Evolutionary conservation across 345 rosid species (phyloP).

Genomic region (Excoecaria cochinchinensis): DNA sequence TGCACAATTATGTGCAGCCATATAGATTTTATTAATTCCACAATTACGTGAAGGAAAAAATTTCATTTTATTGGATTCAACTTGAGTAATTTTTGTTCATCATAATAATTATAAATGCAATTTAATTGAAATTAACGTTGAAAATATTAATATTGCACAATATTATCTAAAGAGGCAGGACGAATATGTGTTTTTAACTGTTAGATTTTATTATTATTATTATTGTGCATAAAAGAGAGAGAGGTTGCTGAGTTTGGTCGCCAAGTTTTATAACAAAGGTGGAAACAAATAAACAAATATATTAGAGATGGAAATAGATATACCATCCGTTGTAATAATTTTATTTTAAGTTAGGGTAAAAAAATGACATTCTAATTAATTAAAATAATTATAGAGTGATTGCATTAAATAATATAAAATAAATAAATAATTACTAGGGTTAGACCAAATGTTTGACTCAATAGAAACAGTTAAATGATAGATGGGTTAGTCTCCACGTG

Average conservation of each 20-base stretch:
- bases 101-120: no score
- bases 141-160: no score
- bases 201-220: no score
- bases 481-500: conserved; percentile 27
- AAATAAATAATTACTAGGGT: neutral
- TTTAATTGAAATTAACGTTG: no score
- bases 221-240: neutral
- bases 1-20: no score
- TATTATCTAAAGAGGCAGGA: no score
- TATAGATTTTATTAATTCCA: no score
- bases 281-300: neutral
- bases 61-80: no score
- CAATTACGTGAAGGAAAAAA: no score
- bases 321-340: neutral
- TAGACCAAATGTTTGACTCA: conserved; percentile 9
- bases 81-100: no score
- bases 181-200: no score
- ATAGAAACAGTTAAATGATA: neutral
- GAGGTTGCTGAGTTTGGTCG: conserved; percentile 17
- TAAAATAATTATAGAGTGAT: neutral
- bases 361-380: neutral
- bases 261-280: neutral
- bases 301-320: neutral
- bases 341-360: neutral
- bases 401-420: neutral